Conservation (phyloP, 805 yeast genomes). For the Lipomyces orientalis region DNA sequence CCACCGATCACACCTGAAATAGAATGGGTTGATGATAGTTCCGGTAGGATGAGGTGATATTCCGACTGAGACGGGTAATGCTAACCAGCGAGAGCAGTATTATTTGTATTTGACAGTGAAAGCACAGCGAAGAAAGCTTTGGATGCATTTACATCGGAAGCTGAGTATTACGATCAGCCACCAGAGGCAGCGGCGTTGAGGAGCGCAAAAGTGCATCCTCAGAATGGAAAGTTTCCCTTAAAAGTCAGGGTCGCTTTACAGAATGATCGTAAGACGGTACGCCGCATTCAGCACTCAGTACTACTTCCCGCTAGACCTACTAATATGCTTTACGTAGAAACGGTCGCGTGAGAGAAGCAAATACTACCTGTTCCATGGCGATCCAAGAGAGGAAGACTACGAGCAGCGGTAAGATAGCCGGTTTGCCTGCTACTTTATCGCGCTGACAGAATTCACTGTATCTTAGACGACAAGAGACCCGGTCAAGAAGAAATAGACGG, state of each 20-base stretch:
- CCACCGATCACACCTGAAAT: constrained; percentile 46
- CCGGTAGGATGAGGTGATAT: constrained; percentile 36
- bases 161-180: constrained; percentile 37
- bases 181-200: constrained; percentile 30
- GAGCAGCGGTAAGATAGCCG: constrained; percentile 10
- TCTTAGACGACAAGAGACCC: background rate
- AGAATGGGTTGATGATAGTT: constrained; percentile 69
- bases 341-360: constrained; percentile 62
- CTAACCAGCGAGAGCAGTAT: constrained; percentile 43
- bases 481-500: constrained; percentile 11
- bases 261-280: constrained; percentile 31
- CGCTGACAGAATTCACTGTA: background rate
- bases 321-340: constrained; percentile 38
- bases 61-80: background rate
- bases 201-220: constrained; percentile 47
- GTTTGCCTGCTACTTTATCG: background rate
- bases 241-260: constrained; percentile 24
- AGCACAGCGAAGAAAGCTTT: constrained; percentile 34
- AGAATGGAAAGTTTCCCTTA: constrained; percentile 18
- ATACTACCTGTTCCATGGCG: constrained; percentile 68
- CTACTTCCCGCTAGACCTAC: background rate
- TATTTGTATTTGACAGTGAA: constrained; percentile 52
- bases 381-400: constrained; percentile 53
- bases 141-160: constrained; percentile 38
- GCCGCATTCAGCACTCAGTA: constrained; percentile 1